These are phyloP conservation scores for Mallotus repandus DNA, from an alignment of 441 rosid genomes.

Conservation along the genomic window DNA sequence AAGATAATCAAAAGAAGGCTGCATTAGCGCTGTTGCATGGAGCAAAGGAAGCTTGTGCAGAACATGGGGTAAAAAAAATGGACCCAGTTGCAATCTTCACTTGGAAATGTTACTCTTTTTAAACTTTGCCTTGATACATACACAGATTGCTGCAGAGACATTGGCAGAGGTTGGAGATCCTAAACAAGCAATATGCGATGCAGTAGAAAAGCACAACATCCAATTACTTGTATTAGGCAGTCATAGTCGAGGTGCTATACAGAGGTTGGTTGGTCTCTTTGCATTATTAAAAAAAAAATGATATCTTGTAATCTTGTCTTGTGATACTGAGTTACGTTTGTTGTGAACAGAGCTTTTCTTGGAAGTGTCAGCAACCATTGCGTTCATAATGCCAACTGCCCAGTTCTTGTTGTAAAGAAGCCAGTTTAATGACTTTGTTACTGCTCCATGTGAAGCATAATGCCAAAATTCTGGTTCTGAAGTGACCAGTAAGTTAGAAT, in stretches of 20 bases:
- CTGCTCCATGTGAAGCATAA: too few relatives aligned
- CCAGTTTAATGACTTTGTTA: conserved; percentile 20
- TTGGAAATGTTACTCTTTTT: not conserved
- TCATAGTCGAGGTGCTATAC: conserved; percentile 54
- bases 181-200: conserved; percentile 54
- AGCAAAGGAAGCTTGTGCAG: conserved; percentile 54
- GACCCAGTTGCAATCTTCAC: not conserved
- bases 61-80: conserved; percentile 45
- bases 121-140: not conserved
- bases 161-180: conserved; percentile 61
- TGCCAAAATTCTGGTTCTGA: not conserved
- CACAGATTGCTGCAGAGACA: conserved; percentile 50
- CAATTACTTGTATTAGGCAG: conserved; percentile 63
- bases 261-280: conserved; percentile 44
- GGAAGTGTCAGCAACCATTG: conserved; percentile 37
- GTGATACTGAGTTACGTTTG: not conserved
- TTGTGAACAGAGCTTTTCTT: conserved; percentile 49
- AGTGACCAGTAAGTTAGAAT: not conserved
- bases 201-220: conserved; percentile 54
- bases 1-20: conserved; percentile 50
- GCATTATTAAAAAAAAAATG: too few relatives aligned
- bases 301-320: too few relatives aligned
- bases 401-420: conserved; percentile 41
- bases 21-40: conserved; percentile 41
- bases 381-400: conserved; percentile 36